Base-by-base conservation (phyloP, 2,329 filamentous ascomycete genomes). In the Aureobasidium lini region DNA sequence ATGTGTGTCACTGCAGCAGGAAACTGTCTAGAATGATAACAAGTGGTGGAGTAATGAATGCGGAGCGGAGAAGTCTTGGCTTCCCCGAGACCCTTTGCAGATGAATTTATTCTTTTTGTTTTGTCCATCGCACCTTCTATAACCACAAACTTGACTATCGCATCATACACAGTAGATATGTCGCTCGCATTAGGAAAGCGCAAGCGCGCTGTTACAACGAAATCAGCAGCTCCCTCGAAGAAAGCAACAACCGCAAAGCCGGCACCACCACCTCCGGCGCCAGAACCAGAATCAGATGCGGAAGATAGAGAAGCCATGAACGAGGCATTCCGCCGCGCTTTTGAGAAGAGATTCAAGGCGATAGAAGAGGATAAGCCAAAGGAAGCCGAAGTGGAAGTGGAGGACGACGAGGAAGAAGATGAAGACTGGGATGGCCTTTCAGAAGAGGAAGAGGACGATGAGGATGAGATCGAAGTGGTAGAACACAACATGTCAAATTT, bases 271-370 rank as follows among this genome's bases (percentile, higher is more conserved):
- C 53, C 60, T 7, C 57, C 46, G 6, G 59, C 60, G 36, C 44
- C 60, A 31, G 59, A 63, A 61, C 16, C 58, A 34, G 53, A 62
- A 44, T 63, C 64, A 3, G 66, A 70, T 48, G 66, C 75, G 42
- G 77, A 82, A 64, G 81, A 85, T 61, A 80, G 88, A 11, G 84
- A 89, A 66, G 89, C 87, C 59, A 13, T 58, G 36, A 43, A 49
- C 10, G 54, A 58, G 9, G 81, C 92, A 60, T 89, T 99, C 68
- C 85, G 86, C 60, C 84, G 84, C 66, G 88, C 93, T 70, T 97
- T 97, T 70, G 94, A 96, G 74, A 84, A 89, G 31, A 86, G 88
- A 69, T 97, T 96, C 76, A 83, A 85, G 70, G 90, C 93, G 8
- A 72, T 96, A 40, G 78, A 47, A 23, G 42, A 53, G 34, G 40